These are phyloP conservation scores for Apiospora koreana DNA, from an alignment of 2,329 filamentous ascomycete genomes.

Conservation along the genomic window DNA sequence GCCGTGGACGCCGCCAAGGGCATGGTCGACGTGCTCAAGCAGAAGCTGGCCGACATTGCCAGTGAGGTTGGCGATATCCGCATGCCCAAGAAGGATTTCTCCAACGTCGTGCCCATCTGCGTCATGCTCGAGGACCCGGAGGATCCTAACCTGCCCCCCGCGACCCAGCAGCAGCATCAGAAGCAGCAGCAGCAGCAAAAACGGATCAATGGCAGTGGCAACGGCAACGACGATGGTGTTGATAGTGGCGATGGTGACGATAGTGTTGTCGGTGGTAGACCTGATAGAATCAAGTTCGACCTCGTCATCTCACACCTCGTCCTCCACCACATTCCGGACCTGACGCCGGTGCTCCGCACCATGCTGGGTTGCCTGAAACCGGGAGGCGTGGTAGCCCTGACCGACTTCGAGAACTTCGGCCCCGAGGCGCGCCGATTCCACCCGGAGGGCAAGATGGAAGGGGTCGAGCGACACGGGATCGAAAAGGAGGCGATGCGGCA, in stretches of 20 bases:
- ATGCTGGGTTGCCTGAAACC: constrained; percentile 48
- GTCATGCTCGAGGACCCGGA: constrained; percentile 42
- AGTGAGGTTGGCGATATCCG: background rate
- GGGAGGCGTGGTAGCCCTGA: constrained; percentile 52
- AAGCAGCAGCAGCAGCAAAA: constrained; percentile 20
- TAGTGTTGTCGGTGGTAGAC: constrained; percentile 21
- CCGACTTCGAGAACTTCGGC: constrained; percentile 60
- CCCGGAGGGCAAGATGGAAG: constrained; percentile 50
- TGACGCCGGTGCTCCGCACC: constrained; percentile 15
- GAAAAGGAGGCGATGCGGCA: background rate
- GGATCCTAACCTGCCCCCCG: constrained; percentile 41
- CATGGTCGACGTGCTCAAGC: constrained; percentile 53
- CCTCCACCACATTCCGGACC: constrained; percentile 11
- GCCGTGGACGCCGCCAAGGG: constrained; percentile 55
- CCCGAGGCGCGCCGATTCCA: constrained; percentile 53
- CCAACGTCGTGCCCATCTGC: constrained; percentile 48
- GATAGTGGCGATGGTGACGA: constrained; percentile 17
- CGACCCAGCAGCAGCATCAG: constrained; percentile 26
- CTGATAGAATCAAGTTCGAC: constrained; percentile 40
- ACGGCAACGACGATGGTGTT: constrained; percentile 23
- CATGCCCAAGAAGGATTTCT: background rate
- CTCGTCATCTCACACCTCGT: constrained; percentile 52
- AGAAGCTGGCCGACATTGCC: constrained; percentile 38
- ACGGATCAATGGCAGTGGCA: background rate
- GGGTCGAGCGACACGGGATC: constrained; percentile 57